Conservation (phyloP, 2,329 filamentous ascomycete species). For the Colletotrichum coccodes region DNA sequence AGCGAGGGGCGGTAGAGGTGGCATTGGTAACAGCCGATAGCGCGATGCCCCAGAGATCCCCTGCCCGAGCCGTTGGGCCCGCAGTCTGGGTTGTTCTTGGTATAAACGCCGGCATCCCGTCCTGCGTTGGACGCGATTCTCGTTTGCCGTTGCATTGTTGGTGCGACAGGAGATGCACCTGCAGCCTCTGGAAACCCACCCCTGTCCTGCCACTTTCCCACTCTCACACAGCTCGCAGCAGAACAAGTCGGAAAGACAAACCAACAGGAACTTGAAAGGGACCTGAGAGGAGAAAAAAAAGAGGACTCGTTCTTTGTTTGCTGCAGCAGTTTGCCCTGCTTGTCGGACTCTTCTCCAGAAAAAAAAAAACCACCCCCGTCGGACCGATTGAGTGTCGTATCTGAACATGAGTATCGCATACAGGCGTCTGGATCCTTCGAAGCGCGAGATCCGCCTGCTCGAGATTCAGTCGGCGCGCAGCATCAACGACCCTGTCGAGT, state of each 20-base stretch:
- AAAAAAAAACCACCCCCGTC: no score
- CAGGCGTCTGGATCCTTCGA: conserved; percentile 35
- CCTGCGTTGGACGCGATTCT: conserved; percentile 19
- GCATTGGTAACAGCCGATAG: background rate
- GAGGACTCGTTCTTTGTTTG: background rate
- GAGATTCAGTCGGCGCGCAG: conserved; percentile 43
- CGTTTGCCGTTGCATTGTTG: conserved; percentile 20
- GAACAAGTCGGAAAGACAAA: background rate
- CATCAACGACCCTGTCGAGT: conserved; percentile 43
- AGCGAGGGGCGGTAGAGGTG: background rate
- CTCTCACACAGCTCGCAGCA: background rate
- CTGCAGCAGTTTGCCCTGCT: background rate
- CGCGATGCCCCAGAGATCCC: conserved; percentile 23
- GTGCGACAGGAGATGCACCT: conserved; percentile 12
- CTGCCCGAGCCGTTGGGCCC: conserved; percentile 22
- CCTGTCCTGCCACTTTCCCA: conserved; percentile 15
- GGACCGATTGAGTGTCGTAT: background rate
- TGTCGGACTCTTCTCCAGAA: background rate
- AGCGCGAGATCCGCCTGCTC: conserved; percentile 44
- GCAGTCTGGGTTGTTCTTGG: conserved; percentile 28
- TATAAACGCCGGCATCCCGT: conserved; percentile 32
- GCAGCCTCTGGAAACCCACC: conserved; percentile 20
- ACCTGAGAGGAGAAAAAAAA: background rate
- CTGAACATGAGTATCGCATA: conserved; percentile 30
- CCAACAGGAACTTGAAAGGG: background rate